phyloP scores from a whole-genome alignment of 225 moss, liverwort and hornwort species.

The Sphagnum contortum region DNA sequence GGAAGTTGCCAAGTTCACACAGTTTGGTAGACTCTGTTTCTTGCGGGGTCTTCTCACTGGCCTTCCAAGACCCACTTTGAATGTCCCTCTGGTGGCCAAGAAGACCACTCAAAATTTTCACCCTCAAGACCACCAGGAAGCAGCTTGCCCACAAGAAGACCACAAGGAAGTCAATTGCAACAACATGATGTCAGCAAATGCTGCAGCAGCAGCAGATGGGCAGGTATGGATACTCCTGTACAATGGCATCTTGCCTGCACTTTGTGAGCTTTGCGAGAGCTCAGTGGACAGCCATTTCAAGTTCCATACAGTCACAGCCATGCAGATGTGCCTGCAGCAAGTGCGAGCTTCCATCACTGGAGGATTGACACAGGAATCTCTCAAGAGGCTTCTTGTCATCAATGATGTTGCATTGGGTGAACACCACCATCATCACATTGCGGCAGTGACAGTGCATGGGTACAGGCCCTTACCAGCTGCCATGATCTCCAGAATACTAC shows the following conservation, averaged over 20 bases:
- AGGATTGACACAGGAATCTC: conserved; percentile 44
- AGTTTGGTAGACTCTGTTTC: conserved; percentile 86
- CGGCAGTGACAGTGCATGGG: conserved; percentile 3
- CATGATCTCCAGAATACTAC: conserved; percentile 57
- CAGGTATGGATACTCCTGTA: conserved; percentile 80
- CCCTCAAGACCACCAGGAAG: background rate
- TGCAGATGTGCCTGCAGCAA: conserved; percentile 97
- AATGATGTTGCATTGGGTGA: conserved; percentile 12
- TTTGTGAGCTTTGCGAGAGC: conserved; percentile 76
- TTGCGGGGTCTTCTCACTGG: conserved; percentile 85
- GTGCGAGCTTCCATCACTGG: conserved; percentile 80
- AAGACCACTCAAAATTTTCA: no score
- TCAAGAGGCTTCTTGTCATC: conserved; percentile 15
- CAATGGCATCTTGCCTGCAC: conserved; percentile 84
- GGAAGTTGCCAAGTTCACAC: conserved; percentile 68
- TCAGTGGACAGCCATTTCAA: conserved; percentile 98
- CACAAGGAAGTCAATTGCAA: background rate
- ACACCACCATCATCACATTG: conserved; percentile 12
- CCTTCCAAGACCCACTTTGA: conserved; percentile 57
- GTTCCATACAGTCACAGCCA: conserved; percentile 88
- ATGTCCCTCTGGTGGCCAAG: conserved; percentile 44
- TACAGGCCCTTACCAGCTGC: conserved; percentile 58
- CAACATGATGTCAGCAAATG: no score
- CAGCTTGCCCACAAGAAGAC: no score
- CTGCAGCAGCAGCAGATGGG: conserved; percentile 9